Evolutionary conservation across 345 rosid genomes (phyloP).

Genomic region (Heritiera littoralis): DNA sequence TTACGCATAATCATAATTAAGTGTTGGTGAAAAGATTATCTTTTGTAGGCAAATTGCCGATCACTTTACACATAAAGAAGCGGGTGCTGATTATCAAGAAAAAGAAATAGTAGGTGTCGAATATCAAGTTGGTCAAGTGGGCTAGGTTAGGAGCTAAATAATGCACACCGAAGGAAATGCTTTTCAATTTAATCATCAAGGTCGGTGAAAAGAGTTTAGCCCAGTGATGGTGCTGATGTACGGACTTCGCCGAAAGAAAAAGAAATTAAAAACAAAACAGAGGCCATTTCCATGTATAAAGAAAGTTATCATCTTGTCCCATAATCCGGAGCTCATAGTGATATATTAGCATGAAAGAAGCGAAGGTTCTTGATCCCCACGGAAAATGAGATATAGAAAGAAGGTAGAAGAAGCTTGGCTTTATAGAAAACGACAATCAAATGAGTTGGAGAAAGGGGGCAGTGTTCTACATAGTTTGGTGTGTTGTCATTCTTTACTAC

Average conservation of each 20-base stretch:
- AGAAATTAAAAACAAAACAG: not conserved
- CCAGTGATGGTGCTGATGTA: slow-evolving; percentile 18
- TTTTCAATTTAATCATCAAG: not conserved
- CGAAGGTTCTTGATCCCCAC: not conserved
- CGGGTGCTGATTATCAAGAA: too few species aligned
- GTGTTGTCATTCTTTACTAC: slow-evolving; percentile 18
- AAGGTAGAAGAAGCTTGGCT: slow-evolving; percentile 19
- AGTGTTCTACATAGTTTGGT: not conserved
- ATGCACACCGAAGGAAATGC: slow-evolving; percentile 5
- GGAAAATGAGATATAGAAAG: not conserved
- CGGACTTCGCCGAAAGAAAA: not conserved
- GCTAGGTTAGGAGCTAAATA: not conserved
- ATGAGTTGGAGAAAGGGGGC: not conserved
- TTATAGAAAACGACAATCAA: not conserved
- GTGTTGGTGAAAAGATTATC: too few species aligned
- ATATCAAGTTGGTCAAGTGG: not conserved
- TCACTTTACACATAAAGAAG: not conserved
- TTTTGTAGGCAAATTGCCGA: not conserved
- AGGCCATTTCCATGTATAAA: not conserved
- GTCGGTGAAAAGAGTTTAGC: slow-evolving; percentile 10
- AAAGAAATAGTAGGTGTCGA: not conserved
- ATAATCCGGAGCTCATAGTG: not conserved
- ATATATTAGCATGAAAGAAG: not conserved
- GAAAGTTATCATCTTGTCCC: not conserved
- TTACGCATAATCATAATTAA: too few species aligned